phyloP scores from a whole-genome alignment of 257 asterid species.

The Salvia hispanica region DNA sequence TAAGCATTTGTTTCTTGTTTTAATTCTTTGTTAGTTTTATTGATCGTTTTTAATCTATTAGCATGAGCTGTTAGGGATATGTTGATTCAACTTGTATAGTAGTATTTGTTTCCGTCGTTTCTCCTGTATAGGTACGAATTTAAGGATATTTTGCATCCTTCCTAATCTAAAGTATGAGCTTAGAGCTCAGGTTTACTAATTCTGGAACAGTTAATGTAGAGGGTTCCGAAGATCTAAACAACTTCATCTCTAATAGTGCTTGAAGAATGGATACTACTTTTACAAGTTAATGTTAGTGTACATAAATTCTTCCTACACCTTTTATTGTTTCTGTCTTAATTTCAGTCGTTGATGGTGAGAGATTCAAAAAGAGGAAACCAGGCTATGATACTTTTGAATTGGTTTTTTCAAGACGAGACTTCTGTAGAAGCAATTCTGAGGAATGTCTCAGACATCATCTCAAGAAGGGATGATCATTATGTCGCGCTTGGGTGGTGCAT shows the following conservation, averaged over 20 bases:
- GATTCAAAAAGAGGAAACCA: constrained; percentile 58
- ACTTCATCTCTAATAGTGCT: not conserved
- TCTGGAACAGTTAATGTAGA: not conserved
- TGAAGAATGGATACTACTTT: constrained; percentile 13
- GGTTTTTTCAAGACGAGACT: constrained; percentile 79
- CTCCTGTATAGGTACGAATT: not conserved
- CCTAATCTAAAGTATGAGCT: not conserved
- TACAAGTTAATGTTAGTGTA: not conserved
- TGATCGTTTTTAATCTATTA: not conserved
- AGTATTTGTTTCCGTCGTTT: too few species aligned
- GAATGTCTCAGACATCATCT: constrained; percentile 51
- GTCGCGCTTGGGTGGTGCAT: constrained; percentile 87
- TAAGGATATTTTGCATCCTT: not conserved
- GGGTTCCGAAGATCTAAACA: not conserved
- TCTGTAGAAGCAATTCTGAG: constrained; percentile 50
- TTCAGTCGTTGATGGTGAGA: constrained; percentile 53
- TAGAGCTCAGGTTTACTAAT: constrained; percentile 3
- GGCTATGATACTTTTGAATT: constrained; percentile 68
- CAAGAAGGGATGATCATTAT: constrained; percentile 68
- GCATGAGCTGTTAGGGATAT: not conserved
- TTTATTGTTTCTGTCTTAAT: constrained; percentile 12
- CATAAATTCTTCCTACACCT: not conserved
- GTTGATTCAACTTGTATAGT: too few species aligned
- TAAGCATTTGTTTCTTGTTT: constrained; percentile 20
- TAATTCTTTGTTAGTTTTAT: not conserved